Percentiles rank a stretch among this genome's conserved stretches.
phyloP scores from a whole-genome alignment of 2,329 filamentous ascomycete species.

The Fusarium albidum region DNA sequence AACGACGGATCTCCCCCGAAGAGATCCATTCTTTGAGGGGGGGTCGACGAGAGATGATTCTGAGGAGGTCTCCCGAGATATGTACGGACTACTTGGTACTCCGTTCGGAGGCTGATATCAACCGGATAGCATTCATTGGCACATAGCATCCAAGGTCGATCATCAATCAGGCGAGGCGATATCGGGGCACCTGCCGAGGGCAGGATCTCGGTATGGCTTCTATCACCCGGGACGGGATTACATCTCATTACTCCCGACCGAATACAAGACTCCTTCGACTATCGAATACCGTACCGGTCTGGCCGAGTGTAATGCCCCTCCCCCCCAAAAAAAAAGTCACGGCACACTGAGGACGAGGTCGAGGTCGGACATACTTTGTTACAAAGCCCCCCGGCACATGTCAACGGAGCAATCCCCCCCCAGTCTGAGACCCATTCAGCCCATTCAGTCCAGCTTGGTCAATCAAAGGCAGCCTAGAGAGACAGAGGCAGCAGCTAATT shows the following conservation, averaged over 20 bases:
- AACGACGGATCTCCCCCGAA: conserved; percentile 4
- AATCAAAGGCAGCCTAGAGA: not conserved
- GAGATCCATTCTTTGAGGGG: conserved; percentile 12
- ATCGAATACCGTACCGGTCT: conserved; percentile 6
- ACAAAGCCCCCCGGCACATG: conserved; percentile 3
- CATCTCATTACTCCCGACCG: conserved; percentile 6
- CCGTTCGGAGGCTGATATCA: conserved; percentile 4
- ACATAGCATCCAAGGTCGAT: conserved; percentile 7
- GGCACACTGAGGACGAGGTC: too few relatives aligned
- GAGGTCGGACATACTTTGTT: not conserved
- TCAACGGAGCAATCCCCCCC: too few relatives aligned
- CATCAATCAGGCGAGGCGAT: conserved; percentile 12
- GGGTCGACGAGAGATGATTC: not conserved
- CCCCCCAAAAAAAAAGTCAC: not conserved
- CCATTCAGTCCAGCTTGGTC: too few relatives aligned
- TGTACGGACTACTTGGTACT: not conserved
- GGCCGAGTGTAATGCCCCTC: conserved; percentile 3
- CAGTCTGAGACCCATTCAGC: too few relatives aligned
- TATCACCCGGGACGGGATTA: conserved; percentile 3
- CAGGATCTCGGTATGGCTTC: conserved; percentile 6
- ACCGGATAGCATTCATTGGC: conserved; percentile 12
- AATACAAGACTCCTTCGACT: not conserved
- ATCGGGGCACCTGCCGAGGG: conserved; percentile 4
- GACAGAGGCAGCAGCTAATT: conserved; percentile 6
- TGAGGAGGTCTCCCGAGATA: not conserved